Base-by-base conservation (phyloP, 2,329 filamentous ascomycete genomes). In the Dactylellina haptotyla region DNA sequence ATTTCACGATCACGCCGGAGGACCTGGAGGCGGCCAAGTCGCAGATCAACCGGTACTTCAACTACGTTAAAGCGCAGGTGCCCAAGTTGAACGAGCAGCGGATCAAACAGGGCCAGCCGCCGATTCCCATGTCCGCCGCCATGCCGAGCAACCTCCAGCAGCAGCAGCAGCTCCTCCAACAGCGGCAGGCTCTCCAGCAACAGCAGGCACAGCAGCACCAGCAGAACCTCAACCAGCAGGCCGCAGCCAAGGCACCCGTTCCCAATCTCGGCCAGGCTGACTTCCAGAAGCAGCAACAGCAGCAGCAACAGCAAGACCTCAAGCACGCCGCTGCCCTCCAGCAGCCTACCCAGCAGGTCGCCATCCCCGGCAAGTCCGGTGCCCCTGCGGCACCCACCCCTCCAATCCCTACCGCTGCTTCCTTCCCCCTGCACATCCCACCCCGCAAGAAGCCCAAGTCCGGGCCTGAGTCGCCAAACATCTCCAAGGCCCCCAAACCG, bases 21-120 rank as follows among this genome's bases (percentile, higher is more conserved):
- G 69, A 73, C 26, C 34, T 73, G 26, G 54, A 65, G n/a, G 62
- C 61, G 4, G 61, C 69, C 3, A 73, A 73, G 39, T 41, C 50
- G 34, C 54, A 66, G 56, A 61, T 73, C 51, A 41, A 43, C 20
- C 53, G 69, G 10, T 73, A 66, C 62, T 73, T 73, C 54, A 65
- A 73, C 30, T 73, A 66, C 14, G 69, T 73, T 25, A 73, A 73
- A 28, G 46, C 62, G 30, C 61, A 73, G 26, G 62, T 73, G 37
- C 62, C 69, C 0, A 66, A 61, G 53, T 34, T 73, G 56, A 72
- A 72, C 41, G 62, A 67, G 46, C 69, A 66, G 30, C 48, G 69
- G n/a, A 12, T 58, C 18, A 56, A 51, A 25, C 34, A 56, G 26
- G 69, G 62, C 1, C 69, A 73, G 18, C 62, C 61, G 18, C 69